Base-by-base conservation (phyloP, 2,329 filamentous ascomycete species). In the Neopestalotiopsis clavispora region DNA sequence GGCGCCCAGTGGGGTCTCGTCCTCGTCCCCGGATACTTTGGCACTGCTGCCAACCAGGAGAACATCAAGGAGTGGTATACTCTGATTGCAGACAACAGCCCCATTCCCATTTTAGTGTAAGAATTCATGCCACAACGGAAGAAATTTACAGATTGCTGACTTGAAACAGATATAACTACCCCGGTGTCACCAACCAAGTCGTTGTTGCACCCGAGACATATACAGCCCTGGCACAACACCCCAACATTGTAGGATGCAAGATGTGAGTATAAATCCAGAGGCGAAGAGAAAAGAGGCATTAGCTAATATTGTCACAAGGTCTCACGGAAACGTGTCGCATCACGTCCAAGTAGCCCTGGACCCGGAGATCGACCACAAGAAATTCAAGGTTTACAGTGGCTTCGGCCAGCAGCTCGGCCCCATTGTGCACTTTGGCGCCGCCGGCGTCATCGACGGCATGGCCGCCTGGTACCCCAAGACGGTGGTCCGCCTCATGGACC, bases 201-300 rank as follows among this genome's bases (percentile, higher is more conserved):
- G 80, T 84, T 70, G 84, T 92, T 60, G 80, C 85, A 4, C 87
- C 89, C 3, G 83, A 87, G 61, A 90, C 88, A 2, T 90, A 90
- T 75, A 85, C 80, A 30, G 77, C 72, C 5, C 84, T 92, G 59
- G 87, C 90, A 2, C 79, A 83, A 64, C 88, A 92, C 76, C 85
- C 86, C 40, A 91, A 90, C 71, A 91, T 92, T 68, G 90, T 92
- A 0, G 90, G 90, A 67, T 90, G 87, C 80, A 92, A 92, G 79
- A 87, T 92, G 64, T 66, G 32, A 58, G 64, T 77, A 7, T 60
- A 3, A 20, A 0, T 9, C 1, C 58, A 20, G 60, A 63, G 2
- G 12, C 6, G 3, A 1, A n/a, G n/a, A n/a, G n/a, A n/a, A n/a
- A n/a, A n/a, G n/a, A n/a, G n/a, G n/a, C n/a, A n/a, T n/a, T n/a